Conservation (phyloP, 495 filamentous ascomycete species). For the Aspergillus campestris region DNA sequence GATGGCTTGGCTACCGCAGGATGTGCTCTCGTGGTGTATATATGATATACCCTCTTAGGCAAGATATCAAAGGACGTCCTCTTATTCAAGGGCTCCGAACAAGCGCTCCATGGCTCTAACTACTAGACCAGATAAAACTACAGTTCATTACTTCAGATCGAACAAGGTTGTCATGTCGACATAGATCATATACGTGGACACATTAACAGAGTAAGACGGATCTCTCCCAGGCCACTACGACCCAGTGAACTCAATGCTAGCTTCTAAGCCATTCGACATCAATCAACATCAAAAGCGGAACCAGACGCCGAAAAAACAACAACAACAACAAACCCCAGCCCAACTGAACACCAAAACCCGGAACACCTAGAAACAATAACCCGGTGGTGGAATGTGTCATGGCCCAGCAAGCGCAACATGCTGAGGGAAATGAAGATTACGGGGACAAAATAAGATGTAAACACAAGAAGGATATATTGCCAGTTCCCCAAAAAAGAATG, state of each 20-base stretch:
- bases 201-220: constrained; percentile 3
- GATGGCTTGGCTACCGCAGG: no score
- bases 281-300: constrained; percentile 5
- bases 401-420: not conserved
- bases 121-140: no score
- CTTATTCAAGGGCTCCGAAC: no score
- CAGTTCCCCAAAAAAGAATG: not conserved
- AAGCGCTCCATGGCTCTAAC: no score
- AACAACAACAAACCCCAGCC: constrained; percentile 1
- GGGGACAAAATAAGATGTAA: constrained; percentile 3
- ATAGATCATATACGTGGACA: constrained; percentile 18
- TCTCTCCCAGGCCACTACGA: constrained; percentile 1
- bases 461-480: constrained; percentile 12
- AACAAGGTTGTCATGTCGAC: constrained; percentile 17
- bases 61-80: no score
- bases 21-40: no score
- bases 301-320: constrained; percentile 12
- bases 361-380: constrained; percentile 1
- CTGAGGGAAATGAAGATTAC: not conserved
- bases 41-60: no score
- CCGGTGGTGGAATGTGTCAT: not conserved
- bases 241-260: constrained; percentile 7
- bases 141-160: no score
- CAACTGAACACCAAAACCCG: not conserved
- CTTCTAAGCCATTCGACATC: constrained; percentile 8